Percentiles rank a stretch among this genome's conserved stretches.
These are phyloP conservation scores for Chimonanthus praecox DNA, from an alignment of 164 flowering plant genomes.

Conservation along the genomic window DNA sequence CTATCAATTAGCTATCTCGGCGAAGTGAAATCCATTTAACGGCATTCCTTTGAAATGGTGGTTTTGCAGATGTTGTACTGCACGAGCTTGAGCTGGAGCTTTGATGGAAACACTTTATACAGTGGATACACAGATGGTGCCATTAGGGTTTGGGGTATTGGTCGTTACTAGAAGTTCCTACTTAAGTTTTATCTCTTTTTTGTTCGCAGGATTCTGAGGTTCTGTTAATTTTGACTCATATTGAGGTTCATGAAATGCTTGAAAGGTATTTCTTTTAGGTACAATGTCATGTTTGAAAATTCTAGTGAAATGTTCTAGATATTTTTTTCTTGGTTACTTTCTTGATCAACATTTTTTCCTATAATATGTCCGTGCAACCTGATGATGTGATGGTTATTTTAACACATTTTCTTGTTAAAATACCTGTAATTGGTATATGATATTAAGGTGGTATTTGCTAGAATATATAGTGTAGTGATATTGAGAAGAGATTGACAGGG, in stretches of 20 bases:
- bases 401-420: too few species aligned
- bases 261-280: neutral
- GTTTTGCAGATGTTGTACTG: conserved; percentile 51
- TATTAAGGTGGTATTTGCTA: too few species aligned
- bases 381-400: too few species aligned
- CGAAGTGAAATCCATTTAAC: neutral
- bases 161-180: conserved; percentile 34
- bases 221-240: neutral
- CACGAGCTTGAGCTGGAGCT: conserved; percentile 75
- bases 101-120: conserved; percentile 67
- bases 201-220: neutral
- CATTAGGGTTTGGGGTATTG: conserved; percentile 63
- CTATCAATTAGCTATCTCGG: too few species aligned
- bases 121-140: conserved; percentile 68
- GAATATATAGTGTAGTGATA: too few species aligned
- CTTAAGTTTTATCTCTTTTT: too few species aligned
- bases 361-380: too few species aligned
- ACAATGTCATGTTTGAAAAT: neutral
- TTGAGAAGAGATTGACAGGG: too few species aligned
- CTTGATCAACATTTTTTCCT: too few species aligned
- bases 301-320: too few species aligned
- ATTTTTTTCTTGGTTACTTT: too few species aligned
- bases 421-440: too few species aligned
- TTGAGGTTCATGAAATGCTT: neutral
- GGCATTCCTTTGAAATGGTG: neutral